Percentiles rank a stretch among this genome's conserved stretches.
Conservation (phyloP, 257 asterid genomes). For the Petunia secreta region DNA sequence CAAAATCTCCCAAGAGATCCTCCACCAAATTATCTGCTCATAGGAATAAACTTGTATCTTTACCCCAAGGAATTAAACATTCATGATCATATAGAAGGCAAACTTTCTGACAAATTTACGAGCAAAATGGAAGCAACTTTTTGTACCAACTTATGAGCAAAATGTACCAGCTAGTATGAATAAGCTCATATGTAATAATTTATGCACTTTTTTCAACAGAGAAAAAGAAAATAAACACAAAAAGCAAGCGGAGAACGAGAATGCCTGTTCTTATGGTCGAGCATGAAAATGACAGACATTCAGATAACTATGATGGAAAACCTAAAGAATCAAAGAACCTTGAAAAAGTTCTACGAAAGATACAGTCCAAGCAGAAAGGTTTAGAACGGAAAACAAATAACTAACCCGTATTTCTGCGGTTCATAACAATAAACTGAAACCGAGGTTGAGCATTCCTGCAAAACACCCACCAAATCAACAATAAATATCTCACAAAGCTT, state of each 20-base stretch:
- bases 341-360: background rate
- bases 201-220: background rate
- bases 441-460: slow-evolving; percentile 65
- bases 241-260: background rate
- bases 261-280: background rate
- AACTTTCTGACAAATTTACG: background rate
- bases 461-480: slow-evolving; percentile 22
- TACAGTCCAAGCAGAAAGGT: background rate
- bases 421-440: slow-evolving; percentile 74
- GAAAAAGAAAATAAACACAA: background rate
- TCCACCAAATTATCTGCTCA: slow-evolving; percentile 85
- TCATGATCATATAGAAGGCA: background rate
- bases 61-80: background rate
- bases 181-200: background rate
- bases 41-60: slow-evolving; percentile 31
- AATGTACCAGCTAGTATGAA: background rate
- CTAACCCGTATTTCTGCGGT: slow-evolving; percentile 62
- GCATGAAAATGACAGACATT: background rate
- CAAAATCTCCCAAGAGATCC: slow-evolving; percentile 87
- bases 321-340: slow-evolving; percentile 6
- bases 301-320: background rate
- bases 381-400: slow-evolving; percentile 17
- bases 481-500: background rate
- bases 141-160: background rate
- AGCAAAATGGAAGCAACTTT: background rate